Evolutionary conservation across 257 asterid genomes (phyloP).

Genomic region (Capsicum baccatum): DNA sequence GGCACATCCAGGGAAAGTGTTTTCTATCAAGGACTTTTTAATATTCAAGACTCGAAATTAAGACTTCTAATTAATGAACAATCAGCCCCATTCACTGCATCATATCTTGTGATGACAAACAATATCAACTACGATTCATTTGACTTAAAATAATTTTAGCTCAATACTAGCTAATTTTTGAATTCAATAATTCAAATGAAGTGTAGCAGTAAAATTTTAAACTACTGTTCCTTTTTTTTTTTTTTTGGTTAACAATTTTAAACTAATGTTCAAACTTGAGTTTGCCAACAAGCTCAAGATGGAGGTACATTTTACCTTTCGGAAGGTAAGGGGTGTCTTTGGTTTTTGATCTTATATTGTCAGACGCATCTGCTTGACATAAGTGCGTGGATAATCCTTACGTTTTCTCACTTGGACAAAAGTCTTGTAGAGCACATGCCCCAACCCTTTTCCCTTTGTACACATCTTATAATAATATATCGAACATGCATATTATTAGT

Average conservation of each 20-base stretch:
- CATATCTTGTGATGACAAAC: too few species aligned
- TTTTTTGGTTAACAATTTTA: not conserved
- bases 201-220: not conserved
- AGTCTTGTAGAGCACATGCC: conserved; percentile 14
- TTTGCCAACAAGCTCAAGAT: not conserved
- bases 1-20: too few species aligned
- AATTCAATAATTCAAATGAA: not conserved
- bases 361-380: conserved; percentile 30
- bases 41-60: too few species aligned
- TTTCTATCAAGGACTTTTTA: too few species aligned
- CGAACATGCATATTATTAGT: too few species aligned
- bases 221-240: not conserved
- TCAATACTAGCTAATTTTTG: not conserved
- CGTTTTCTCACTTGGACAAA: not conserved
- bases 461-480: not conserved
- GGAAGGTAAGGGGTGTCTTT: conserved; percentile 24
- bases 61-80: too few species aligned
- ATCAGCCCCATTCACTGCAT: too few species aligned
- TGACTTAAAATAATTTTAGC: not conserved
- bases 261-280: conserved; percentile 11
- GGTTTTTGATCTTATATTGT: conserved; percentile 25
- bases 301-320: not conserved
- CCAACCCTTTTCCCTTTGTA: conserved; percentile 3
- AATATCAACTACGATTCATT: not conserved
- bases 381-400: conserved; percentile 19